Percentiles rank a stretch among this genome's conserved stretches.
These are phyloP conservation scores for Schwanniomyces sp. DNA, from an alignment of 805 yeast species.

Conservation along the genomic window DNA sequence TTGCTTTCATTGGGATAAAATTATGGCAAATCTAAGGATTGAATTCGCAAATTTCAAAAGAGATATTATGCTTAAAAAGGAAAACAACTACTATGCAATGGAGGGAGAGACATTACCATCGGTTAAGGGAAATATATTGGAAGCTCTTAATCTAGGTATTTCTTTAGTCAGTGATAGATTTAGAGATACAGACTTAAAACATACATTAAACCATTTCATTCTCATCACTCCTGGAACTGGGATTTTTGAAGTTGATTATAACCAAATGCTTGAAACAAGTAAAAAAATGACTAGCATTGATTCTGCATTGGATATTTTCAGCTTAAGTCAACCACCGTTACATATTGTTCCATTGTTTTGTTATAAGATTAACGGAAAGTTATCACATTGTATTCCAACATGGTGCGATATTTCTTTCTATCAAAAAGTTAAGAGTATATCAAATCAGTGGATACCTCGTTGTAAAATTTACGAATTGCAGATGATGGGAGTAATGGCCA, in stretches of 20 bases:
- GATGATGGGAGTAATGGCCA: constrained; percentile 98
- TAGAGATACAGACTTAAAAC: constrained; percentile 80
- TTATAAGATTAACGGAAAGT: constrained; percentile 48
- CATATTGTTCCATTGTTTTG: constrained; percentile 90
- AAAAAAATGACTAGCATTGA: constrained; percentile 75
- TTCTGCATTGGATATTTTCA: constrained; percentile 82
- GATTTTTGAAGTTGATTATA: constrained; percentile 85
- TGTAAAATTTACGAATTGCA: constrained; percentile 94
- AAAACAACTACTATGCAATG: constrained; percentile 29
- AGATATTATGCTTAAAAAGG: constrained; percentile 58
- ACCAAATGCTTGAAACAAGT: constrained; percentile 71
- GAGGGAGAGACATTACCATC: constrained; percentile 77
- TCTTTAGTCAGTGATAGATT: constrained; percentile 76
- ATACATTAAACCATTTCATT: constrained; percentile 87
- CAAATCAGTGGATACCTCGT: constrained; percentile 82
- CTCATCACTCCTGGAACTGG: constrained; percentile 93
- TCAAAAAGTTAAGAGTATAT: constrained; percentile 51
- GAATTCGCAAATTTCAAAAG: constrained; percentile 83
- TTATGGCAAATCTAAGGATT: constrained; percentile 80
- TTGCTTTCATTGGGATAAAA: constrained; percentile 84
- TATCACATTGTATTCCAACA: constrained; percentile 81
- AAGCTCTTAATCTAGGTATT: constrained; percentile 82
- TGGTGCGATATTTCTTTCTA: constrained; percentile 96
- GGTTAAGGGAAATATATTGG: constrained; percentile 84
- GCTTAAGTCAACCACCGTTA: constrained; percentile 86